phyloP scores from a whole-genome alignment of 116 monocot genomes.

The Iris pallida region DNA sequence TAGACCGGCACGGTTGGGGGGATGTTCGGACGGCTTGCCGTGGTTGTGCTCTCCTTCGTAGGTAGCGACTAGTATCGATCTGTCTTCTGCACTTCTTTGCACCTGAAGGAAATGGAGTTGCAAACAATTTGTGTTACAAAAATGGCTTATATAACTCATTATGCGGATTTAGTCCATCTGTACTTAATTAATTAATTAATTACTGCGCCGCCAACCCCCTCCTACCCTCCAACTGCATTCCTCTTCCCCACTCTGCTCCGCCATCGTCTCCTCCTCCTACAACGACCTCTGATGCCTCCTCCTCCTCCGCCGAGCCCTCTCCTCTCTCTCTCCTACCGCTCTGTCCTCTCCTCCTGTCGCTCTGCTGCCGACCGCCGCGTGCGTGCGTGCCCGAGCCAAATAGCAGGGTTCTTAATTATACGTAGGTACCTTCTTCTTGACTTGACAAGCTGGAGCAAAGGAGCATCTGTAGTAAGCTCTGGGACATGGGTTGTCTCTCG shows the following conservation, averaged over 20 bases:
- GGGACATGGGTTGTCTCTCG: conserved; percentile 19
- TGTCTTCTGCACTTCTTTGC: conserved; percentile 33
- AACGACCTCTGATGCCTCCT: no score
- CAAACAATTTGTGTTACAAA: background rate
- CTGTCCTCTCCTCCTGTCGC: no score
- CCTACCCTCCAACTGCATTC: no score
- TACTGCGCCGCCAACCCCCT: no score
- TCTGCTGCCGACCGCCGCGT: no score
- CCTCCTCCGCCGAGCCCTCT: no score
- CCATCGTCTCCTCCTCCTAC: no score
- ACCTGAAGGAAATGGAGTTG: conserved; percentile 11
- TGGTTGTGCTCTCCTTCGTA: conserved; percentile 49
- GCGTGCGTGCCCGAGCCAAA: no score
- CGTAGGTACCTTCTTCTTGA: conserved; percentile 20
- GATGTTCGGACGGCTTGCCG: conserved; percentile 5
- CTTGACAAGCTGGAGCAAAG: conserved; percentile 20
- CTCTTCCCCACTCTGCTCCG: no score
- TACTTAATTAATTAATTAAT: no score
- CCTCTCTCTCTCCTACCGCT: no score
- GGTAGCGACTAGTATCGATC: conserved; percentile 23
- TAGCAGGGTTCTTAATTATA: no score
- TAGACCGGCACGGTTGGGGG: background rate
- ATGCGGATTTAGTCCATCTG: background rate
- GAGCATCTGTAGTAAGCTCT: conserved; percentile 31
- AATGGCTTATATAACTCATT: background rate